Percentiles rank a stretch among this genome's conserved stretches.
Evolutionary conservation across 768 basidiomycete genomes (phyloP).

Genomic region (Tulasnella calospora): DNA sequence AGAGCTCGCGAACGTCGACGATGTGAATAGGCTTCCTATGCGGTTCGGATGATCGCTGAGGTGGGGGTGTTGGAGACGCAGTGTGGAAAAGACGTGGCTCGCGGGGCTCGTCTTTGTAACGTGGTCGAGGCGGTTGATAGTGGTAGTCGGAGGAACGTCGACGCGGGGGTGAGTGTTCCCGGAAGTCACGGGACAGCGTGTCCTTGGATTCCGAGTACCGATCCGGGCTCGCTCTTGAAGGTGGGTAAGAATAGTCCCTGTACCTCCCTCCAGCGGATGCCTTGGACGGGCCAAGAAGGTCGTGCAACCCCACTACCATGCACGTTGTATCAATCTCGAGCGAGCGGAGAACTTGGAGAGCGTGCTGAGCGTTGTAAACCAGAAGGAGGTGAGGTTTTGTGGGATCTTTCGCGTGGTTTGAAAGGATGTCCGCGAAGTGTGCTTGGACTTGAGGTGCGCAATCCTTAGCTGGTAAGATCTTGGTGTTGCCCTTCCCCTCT

Average conservation of each 20-base stretch:
- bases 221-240: not conserved
- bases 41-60: not conserved
- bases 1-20: slow-evolving; percentile 18
- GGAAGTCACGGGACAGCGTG: not conserved
- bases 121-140: not conserved
- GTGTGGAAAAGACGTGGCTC: slow-evolving; percentile 1
- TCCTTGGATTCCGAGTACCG: not conserved
- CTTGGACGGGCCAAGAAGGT: not conserved
- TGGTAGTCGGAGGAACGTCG: not conserved
- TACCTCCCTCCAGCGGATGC: not conserved
- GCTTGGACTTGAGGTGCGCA: not conserved
- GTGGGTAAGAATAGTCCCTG: not conserved
- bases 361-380: slow-evolving; percentile 11
- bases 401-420: not conserved
- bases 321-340: not conserved
- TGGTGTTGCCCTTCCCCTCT: not conserved
- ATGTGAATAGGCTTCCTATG: not conserved
- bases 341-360: not conserved
- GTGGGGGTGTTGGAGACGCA: not conserved
- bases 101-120: slow-evolving; percentile 2
- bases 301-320: not conserved
- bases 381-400: slow-evolving; percentile 16
- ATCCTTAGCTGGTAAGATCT: not conserved
- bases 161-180: slow-evolving; percentile 7
- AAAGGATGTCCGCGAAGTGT: slow-evolving; percentile 4